These are phyloP conservation scores for Aaosphaeria arxii DNA, from an alignment of 2,329 filamentous ascomycete genomes.

Conservation along the genomic window DNA sequence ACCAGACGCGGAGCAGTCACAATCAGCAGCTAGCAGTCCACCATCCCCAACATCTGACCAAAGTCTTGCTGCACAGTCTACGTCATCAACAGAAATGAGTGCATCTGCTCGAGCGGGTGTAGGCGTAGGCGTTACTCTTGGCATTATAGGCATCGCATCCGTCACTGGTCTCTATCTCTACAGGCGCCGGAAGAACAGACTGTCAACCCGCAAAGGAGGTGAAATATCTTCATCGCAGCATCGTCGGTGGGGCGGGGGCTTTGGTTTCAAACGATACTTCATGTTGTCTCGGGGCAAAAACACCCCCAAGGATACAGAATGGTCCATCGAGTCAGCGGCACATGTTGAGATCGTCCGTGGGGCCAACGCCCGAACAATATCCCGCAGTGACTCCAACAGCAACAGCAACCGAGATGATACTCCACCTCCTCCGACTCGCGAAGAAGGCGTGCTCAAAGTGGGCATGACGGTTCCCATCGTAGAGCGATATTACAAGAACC, in stretches of 20 bases:
- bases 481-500: constrained; percentile 2
- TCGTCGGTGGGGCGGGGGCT: not conserved
- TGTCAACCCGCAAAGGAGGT: not conserved
- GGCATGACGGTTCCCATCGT: constrained; percentile 7
- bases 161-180: constrained; percentile 12
- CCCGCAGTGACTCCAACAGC: constrained; percentile 2
- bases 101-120: constrained; percentile 11
- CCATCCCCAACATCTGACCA: constrained; percentile 1
- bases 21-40: not conserved
- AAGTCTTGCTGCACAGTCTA: not conserved
- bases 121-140: constrained; percentile 15
- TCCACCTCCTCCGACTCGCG: not conserved
- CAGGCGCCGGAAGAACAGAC: constrained; percentile 9
- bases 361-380: constrained; percentile 5
- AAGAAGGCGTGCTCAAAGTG: constrained; percentile 7
- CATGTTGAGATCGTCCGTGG: constrained; percentile 16
- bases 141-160: constrained; percentile 7
- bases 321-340: constrained; percentile 16
- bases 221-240: not conserved
- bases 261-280: constrained; percentile 5
- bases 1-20: not conserved
- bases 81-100: constrained; percentile 1
- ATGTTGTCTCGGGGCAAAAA: not conserved
- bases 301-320: constrained; percentile 10
- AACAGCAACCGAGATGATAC: not conserved